These are phyloP conservation scores for Pleurotus citrinopileatus DNA, from an alignment of 768 basidiomycete genomes.

Conservation along the genomic window DNA sequence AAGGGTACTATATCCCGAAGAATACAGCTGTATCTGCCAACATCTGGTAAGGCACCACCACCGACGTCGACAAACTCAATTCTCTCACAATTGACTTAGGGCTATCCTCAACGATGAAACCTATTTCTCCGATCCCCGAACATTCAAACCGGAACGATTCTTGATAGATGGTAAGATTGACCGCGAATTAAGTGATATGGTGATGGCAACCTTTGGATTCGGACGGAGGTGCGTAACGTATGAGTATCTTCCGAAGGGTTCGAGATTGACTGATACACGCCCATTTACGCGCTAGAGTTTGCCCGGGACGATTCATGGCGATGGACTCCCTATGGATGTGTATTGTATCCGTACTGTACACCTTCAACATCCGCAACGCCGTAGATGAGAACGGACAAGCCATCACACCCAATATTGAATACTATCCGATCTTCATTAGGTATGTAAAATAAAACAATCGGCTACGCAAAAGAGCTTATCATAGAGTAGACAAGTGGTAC, in stretches of 20 bases:
- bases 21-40: constrained; percentile 16
- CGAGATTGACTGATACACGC: background rate
- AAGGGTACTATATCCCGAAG: constrained; percentile 13
- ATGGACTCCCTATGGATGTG: constrained; percentile 23
- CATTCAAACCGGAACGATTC: constrained; percentile 38
- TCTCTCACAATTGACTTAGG: constrained; percentile 20
- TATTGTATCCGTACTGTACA: constrained; percentile 28
- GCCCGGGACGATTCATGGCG: constrained; percentile 34
- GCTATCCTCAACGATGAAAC: constrained; percentile 29
- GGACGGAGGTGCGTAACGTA: constrained; percentile 18
- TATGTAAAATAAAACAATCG: constrained; percentile 5
- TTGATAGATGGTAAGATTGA: constrained; percentile 21
- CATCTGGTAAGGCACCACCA: constrained; percentile 8
- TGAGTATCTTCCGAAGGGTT: background rate
- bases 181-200: constrained; percentile 11
- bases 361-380: constrained; percentile 28
- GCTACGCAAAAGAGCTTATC: background rate
- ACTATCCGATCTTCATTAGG: constrained; percentile 19
- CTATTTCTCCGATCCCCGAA: constrained; percentile 30
- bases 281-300: constrained; percentile 21
- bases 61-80: background rate
- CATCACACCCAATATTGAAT: constrained; percentile 18
- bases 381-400: constrained; percentile 24
- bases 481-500: constrained; percentile 18
- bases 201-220: constrained; percentile 18